Conservation (phyloP, 2,329 filamentous ascomycete species). For the Alternaria atra region DNA sequence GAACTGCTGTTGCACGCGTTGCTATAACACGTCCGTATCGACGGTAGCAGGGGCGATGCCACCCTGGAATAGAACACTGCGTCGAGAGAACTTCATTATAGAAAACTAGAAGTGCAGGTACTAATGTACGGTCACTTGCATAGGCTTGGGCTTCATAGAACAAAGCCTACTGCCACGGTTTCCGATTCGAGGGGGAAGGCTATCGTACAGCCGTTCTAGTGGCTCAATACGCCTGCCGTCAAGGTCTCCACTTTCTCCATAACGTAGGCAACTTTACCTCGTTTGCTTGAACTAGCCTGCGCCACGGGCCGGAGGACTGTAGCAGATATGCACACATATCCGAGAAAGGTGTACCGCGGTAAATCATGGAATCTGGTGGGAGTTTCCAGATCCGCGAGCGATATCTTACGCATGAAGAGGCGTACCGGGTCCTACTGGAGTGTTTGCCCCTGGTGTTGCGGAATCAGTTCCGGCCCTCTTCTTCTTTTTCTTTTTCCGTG, state of each 20-base stretch:
- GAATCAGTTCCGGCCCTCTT: constrained; percentile 45
- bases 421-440: constrained; percentile 44
- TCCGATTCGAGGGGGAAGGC: not conserved
- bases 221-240: constrained; percentile 1
- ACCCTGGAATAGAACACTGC: not conserved
- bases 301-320: constrained; percentile 5
- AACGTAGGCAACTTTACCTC: not conserved
- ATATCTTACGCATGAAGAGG: constrained; percentile 42
- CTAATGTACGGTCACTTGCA: not conserved
- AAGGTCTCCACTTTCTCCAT: constrained; percentile 9
- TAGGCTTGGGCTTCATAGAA: not conserved
- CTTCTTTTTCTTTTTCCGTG: constrained; percentile 53
- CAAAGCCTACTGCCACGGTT: not conserved
- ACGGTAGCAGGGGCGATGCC: not conserved
- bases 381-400: not conserved
- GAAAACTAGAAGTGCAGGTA: not conserved
- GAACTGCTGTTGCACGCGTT: constrained; percentile 1
- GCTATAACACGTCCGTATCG: not conserved
- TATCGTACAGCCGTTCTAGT: not conserved
- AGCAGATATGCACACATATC: constrained; percentile 16
- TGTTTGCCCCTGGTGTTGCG: constrained; percentile 45
- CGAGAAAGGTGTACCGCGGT: not conserved
- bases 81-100: not conserved
- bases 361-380: constrained; percentile 6
- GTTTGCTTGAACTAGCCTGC: constrained; percentile 9